phyloP scores from a whole-genome alignment of 768 basidiomycete genomes.

The Tylopilus vinaceipallidus region DNA sequence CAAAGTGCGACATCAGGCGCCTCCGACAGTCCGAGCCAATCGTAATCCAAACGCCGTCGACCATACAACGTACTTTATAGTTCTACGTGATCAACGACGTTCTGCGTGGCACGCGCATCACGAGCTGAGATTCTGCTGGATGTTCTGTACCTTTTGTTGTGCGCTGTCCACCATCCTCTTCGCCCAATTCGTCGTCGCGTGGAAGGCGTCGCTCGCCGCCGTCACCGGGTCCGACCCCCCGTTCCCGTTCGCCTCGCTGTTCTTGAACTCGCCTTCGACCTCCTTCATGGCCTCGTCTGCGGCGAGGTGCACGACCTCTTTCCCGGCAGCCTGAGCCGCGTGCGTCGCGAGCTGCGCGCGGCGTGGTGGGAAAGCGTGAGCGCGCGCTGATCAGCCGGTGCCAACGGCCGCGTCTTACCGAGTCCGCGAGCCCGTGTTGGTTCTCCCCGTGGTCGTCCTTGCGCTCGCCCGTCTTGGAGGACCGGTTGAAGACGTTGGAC shows the following conservation, averaged over 20 bases:
- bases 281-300: constrained; percentile 11
- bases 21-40: too few species aligned
- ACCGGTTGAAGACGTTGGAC: constrained; percentile 5
- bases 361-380: too few species aligned
- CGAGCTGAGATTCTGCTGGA: constrained; percentile 3
- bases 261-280: background rate
- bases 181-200: constrained; percentile 15
- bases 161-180: constrained; percentile 9
- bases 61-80: too few species aligned
- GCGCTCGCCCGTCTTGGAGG: background rate
- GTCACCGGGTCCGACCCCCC: background rate
- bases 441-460: background rate
- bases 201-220: background rate
- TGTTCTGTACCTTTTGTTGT: constrained; percentile 14
- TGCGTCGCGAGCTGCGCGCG: background rate
- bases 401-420: background rate
- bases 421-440: constrained; percentile 7
- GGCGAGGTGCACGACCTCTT: constrained; percentile 6
- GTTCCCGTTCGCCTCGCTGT: background rate
- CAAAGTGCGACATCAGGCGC: too few species aligned
- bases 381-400: too few species aligned
- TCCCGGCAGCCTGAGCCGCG: constrained; percentile 6
- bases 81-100: too few species aligned
- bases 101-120: too few species aligned
- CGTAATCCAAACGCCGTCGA: too few species aligned